phyloP scores from a whole-genome alignment of 352 stramenopile genomes.

The Phytophthora colocasiae region DNA sequence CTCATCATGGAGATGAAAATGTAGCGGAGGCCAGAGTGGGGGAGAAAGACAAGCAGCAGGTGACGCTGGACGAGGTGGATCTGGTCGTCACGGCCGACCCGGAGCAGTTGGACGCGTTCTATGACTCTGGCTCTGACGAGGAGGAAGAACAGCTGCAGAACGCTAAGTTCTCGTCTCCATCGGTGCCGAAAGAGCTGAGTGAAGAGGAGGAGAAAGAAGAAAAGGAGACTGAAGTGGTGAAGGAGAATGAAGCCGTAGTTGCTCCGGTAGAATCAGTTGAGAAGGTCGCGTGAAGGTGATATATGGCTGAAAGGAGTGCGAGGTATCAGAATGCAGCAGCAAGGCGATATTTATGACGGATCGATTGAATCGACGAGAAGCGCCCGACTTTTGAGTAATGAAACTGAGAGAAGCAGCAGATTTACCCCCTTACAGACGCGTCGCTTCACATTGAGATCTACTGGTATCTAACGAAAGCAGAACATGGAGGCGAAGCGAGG shows the following conservation, averaged over 20 bases:
- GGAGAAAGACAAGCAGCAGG: conserved; percentile 23
- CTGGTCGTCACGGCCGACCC: conserved; percentile 69
- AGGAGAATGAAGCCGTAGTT: not conserved
- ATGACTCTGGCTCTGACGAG: conserved; percentile 64
- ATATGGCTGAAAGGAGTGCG: conserved; percentile 11
- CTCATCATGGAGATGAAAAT: conserved; percentile 51
- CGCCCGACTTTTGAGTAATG: conserved; percentile 10
- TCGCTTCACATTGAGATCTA: conserved; percentile 25
- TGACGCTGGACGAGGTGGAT: conserved; percentile 79
- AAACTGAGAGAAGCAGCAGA: conserved; percentile 13
- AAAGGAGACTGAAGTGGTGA: not conserved
- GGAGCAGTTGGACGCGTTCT: conserved; percentile 76
- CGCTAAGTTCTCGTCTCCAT: conserved; percentile 20
- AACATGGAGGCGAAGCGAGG: conserved; percentile 72
- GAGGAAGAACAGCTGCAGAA: conserved; percentile 28
- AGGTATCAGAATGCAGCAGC: conserved; percentile 30
- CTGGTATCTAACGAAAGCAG: conserved; percentile 1
- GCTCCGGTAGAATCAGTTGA: not conserved
- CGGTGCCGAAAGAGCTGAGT: conserved; percentile 12
- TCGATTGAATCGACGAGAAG: conserved; percentile 15
- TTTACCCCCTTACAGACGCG: conserved; percentile 5
- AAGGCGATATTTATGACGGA: conserved; percentile 40
- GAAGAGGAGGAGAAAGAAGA: conserved; percentile 52
- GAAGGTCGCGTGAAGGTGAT: conserved; percentile 10
- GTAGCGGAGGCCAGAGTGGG: conserved; percentile 8